Conservation (phyloP, 768 basidiomycete genomes). For the Vararia minispora region DNA sequence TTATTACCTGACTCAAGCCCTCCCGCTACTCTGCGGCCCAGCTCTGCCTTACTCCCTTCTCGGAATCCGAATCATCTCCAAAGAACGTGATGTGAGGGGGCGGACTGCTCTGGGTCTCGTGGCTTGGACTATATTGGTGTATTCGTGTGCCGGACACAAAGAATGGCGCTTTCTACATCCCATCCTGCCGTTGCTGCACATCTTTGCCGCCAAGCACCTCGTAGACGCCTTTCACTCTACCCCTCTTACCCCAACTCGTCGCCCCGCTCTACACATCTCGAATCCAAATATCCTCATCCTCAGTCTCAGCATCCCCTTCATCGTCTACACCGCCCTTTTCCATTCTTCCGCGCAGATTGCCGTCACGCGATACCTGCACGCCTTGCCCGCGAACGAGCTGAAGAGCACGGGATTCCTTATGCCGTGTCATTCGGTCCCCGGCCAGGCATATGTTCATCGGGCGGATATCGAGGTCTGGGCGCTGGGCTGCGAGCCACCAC, state of each 20-base stretch:
- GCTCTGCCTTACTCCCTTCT: constrained; percentile 62
- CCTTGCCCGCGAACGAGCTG: constrained; percentile 38
- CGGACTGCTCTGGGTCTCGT: constrained; percentile 27
- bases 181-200: constrained; percentile 70
- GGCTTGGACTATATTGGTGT: constrained; percentile 52
- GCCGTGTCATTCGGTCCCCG: constrained; percentile 97
- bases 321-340: constrained; percentile 59
- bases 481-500: constrained; percentile 87
- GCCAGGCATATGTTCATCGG: constrained; percentile 79
- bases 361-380: constrained; percentile 59
- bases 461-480: constrained; percentile 68
- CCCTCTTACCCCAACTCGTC: not conserved
- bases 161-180: constrained; percentile 98
- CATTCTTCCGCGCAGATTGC: constrained; percentile 75
- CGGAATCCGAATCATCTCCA: too few species aligned
- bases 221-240: constrained; percentile 30
- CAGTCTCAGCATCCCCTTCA: constrained; percentile 44
- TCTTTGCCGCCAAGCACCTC: constrained; percentile 68
- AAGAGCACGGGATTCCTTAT: constrained; percentile 67
- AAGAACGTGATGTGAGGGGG: constrained; percentile 26
- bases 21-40: constrained; percentile 74
- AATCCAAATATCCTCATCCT: constrained; percentile 29
- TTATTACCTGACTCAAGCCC: constrained; percentile 77
- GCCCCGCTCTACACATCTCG: constrained; percentile 23
- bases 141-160: constrained; percentile 84